Conservation (phyloP, 257 asterid species). For the Penstemon newberryi region DNA sequence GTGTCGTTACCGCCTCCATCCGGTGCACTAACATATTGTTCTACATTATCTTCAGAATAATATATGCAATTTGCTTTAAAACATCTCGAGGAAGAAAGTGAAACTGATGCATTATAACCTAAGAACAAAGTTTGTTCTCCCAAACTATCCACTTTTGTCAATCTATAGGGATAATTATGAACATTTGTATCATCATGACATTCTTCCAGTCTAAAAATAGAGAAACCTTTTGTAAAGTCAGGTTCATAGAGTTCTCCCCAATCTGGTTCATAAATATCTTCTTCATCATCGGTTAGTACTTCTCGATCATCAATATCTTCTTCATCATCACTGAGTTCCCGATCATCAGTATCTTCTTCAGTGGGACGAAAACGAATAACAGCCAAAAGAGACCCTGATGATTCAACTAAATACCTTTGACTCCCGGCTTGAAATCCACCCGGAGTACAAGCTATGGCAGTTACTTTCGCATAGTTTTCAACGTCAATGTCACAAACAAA, state of each 20-base stretch:
- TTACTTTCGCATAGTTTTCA: background rate
- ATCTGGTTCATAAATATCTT: too few species aligned
- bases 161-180: background rate
- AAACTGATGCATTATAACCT: background rate
- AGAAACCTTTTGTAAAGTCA: background rate
- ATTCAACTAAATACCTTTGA: constrained; percentile 5
- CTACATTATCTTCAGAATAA: background rate
- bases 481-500: background rate
- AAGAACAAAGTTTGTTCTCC: background rate
- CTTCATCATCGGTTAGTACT: too few species aligned
- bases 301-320: too few species aligned
- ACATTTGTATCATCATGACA: background rate
- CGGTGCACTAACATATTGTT: too few species aligned
- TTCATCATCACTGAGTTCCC: too few species aligned
- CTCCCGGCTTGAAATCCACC: background rate
- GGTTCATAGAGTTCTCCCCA: too few species aligned
- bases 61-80: background rate
- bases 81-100: background rate
- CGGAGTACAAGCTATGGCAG: background rate
- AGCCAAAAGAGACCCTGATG: background rate
- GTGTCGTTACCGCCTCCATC: too few species aligned
- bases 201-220: background rate
- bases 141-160: background rate
- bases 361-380: background rate
- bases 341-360: too few species aligned